Conservation (phyloP, 2,329 filamentous ascomycete species). For the Exophiala oligosperma region DNA sequence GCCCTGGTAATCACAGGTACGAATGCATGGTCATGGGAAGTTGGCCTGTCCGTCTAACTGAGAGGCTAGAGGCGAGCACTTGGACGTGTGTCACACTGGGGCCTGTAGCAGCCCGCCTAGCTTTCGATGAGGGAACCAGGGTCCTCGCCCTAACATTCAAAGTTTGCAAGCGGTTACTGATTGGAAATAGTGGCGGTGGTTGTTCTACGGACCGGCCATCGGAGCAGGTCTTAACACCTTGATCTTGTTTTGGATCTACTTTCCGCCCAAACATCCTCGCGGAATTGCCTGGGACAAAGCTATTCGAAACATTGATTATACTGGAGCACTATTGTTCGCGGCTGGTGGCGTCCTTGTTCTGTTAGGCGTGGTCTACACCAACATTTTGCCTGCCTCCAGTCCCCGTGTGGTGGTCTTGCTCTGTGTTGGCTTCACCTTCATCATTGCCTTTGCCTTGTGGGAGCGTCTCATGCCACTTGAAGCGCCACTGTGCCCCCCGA, state of each 20-base stretch:
- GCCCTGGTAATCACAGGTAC: no score
- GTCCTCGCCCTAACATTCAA: slow-evolving; percentile 2
- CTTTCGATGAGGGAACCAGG: neutral
- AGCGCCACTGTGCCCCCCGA: slow-evolving; percentile 44
- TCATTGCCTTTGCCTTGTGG: slow-evolving; percentile 41
- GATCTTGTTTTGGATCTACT: slow-evolving; percentile 44
- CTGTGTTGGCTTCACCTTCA: slow-evolving; percentile 36
- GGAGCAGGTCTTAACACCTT: slow-evolving; percentile 47
- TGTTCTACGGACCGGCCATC: slow-evolving; percentile 45
- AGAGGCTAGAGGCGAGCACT: no score
- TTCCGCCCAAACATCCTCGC: slow-evolving; percentile 42
- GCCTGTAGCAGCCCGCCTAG: slow-evolving; percentile 37
- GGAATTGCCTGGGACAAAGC: slow-evolving; percentile 39
- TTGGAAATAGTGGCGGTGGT: slow-evolving; percentile 46
- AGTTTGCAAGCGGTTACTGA: slow-evolving; percentile 50
- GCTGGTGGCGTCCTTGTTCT: slow-evolving; percentile 38
- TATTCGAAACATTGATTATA: slow-evolving; percentile 40
- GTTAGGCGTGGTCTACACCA: slow-evolving; percentile 43
- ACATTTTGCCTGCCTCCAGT: slow-evolving; percentile 36
- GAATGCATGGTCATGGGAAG: no score
- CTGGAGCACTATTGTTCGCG: slow-evolving; percentile 39
- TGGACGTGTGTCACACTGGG: slow-evolving; percentile 29
- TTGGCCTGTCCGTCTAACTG: no score
- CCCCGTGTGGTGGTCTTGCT: slow-evolving; percentile 39
- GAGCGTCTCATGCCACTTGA: slow-evolving; percentile 41